Evolutionary conservation across 2,329 filamentous ascomycete species (phyloP).

Genomic region (Verticillium albo-atrum): DNA sequence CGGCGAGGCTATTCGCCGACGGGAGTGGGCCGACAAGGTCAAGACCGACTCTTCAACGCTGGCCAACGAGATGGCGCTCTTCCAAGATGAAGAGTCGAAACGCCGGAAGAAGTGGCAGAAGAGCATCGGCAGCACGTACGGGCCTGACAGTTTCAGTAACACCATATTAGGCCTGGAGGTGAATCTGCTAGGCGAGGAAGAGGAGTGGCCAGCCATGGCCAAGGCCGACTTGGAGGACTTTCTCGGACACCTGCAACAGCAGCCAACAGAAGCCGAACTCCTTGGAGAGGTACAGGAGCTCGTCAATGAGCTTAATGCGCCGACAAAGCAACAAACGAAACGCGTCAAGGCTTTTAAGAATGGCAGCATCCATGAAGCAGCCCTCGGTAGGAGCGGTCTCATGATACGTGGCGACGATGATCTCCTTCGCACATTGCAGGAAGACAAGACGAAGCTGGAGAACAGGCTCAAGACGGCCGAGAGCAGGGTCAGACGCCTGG

Average conservation of each 20-base stretch:
- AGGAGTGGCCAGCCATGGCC: constrained; percentile 72
- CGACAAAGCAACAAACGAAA: constrained; percentile 82
- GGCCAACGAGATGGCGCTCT: constrained; percentile 87
- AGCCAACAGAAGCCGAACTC: constrained; percentile 61
- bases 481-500: constrained; percentile 83
- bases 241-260: constrained; percentile 58
- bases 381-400: constrained; percentile 79
- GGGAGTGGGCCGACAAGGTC: constrained; percentile 90
- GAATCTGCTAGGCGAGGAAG: constrained; percentile 74
- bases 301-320: constrained; percentile 72
- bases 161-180: constrained; percentile 77
- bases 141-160: constrained; percentile 60
- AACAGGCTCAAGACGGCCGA: constrained; percentile 76
- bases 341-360: constrained; percentile 93
- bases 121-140: constrained; percentile 71
- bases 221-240: constrained; percentile 76
- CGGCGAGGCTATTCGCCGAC: constrained; percentile 77
- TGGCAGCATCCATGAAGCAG: constrained; percentile 89
- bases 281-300: constrained; percentile 71
- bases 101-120: constrained; percentile 88
- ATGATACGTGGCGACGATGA: constrained; percentile 86
- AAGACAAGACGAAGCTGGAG: constrained; percentile 73
- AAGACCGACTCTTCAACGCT: constrained; percentile 80
- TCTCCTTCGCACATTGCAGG: constrained; percentile 68
- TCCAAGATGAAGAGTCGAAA: constrained; percentile 89